phyloP scores from a whole-genome alignment of 2,329 filamentous ascomycete species.

The Podosphaera aphanis region DNA sequence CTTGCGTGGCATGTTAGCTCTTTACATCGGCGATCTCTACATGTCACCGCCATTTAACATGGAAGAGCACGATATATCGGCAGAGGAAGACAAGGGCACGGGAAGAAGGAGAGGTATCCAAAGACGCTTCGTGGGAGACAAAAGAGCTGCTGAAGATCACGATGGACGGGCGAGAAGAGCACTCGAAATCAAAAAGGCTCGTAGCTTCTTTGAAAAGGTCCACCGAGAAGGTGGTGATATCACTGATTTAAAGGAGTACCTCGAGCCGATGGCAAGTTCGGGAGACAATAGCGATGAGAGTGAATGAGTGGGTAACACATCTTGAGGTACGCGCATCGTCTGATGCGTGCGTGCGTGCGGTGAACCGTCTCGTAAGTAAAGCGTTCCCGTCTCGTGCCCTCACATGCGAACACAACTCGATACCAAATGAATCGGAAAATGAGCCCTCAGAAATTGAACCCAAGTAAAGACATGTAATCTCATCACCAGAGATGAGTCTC shows the following conservation, averaged over 20 bases:
- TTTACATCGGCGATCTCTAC: constrained; percentile 52
- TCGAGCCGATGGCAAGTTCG: not conserved
- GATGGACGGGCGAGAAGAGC: not conserved
- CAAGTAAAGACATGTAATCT: no score
- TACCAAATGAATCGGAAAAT: no score
- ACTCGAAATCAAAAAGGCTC: not conserved
- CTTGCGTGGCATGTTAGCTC: constrained; percentile 47
- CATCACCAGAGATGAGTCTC: no score
- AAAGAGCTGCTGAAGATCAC: not conserved
- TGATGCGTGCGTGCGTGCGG: no score
- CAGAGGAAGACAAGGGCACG: not conserved
- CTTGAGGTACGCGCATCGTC: no score
- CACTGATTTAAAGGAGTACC: not conserved
- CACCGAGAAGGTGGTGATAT: not conserved
- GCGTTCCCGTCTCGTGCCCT: no score
- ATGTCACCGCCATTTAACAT: constrained; percentile 17
- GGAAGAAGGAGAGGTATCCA: not conserved
- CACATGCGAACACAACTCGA: no score
- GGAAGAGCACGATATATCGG: constrained; percentile 1
- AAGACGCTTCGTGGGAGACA: not conserved
- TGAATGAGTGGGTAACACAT: not conserved
- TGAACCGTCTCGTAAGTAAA: no score
- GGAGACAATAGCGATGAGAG: not conserved
- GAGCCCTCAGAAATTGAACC: no score
- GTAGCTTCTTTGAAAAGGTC: not conserved